Base-by-base conservation (phyloP, 2,329 filamentous ascomycete species). In the Alternaria brassicae region DNA sequence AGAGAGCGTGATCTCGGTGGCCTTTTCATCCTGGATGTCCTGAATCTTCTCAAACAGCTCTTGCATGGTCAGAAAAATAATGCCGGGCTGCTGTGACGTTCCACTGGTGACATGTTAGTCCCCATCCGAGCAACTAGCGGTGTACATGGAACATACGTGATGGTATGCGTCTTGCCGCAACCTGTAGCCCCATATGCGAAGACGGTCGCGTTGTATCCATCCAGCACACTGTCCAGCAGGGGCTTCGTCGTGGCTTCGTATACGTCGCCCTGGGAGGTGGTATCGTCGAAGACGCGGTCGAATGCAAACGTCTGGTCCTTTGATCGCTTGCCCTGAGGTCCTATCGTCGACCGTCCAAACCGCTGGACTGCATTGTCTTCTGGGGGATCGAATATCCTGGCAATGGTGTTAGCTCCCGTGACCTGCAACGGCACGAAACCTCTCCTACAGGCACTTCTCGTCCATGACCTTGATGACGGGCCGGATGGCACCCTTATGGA, bases 31-130 rank as follows among this genome's bases (percentile, higher is more conserved):
- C 62, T 89, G 89, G 53, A 91, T 82, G 56, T 98, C 95, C n/a
- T 84, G 83, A 67, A 99, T 97, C 78, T 94, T 92, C 81, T 99
- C 95, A 73, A 99, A 99, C 23, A 99, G 83, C 79, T 99, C 95
- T 79, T 98, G 94, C 93, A 99, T 99, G 1, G 95, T 98, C 71
- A 99, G 82, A 80, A 98, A 99, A 76, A 99, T 99, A 72, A 99
- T 98, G 57, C 95, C 95, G 0, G 95, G 95, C 73, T 96, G 91
- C 76, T 96, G 91, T 2, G 92, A 81, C 0, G 94, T 97, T 67
- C 95, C 95, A 40, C 78, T 80, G 56, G 40, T 4, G 15, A 15
- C 34, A 34, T 13, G 66, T 76, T 56, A 76, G 72, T 51, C 27
- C 32, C 45, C 9, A 12, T 7, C 19, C 3, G 3, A 30, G 23